A percentile compares a stretch with the other conserved stretches of the same genome.
phyloP scores from a whole-genome alignment of 306 rosid genomes.

The Fragaria vesca region DNA sequence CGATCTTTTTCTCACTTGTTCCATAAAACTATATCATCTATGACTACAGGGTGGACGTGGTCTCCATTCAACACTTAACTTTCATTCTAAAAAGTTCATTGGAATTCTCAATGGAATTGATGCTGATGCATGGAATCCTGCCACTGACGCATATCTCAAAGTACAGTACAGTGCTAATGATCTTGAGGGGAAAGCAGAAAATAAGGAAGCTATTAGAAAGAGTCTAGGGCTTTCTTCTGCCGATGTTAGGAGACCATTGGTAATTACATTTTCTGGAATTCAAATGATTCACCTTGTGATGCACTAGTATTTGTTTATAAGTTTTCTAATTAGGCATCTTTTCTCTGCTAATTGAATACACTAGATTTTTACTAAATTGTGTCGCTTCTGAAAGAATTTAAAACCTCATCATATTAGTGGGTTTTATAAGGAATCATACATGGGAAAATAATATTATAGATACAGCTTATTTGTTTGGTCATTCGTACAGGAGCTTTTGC shows the following conservation, averaged over 20 bases:
- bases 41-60: slow-evolving; percentile 80
- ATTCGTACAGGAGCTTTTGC: neutral
- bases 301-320: slow-evolving; percentile 11
- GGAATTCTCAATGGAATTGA: slow-evolving; percentile 96
- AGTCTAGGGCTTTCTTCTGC: slow-evolving; percentile 65
- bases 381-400: slow-evolving; percentile 2
- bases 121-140: slow-evolving; percentile 90
- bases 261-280: slow-evolving; percentile 40
- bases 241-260: slow-evolving; percentile 75
- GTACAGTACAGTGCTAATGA: slow-evolving; percentile 81
- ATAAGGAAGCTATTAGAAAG: slow-evolving; percentile 82
- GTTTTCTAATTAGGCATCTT: neutral
- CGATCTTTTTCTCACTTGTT: neutral
- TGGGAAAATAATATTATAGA: neutral
- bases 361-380: neutral
- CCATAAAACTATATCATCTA: slow-evolving; percentile 2
- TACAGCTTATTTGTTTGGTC: neutral
- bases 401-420: neutral
- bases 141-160: slow-evolving; percentile 64
- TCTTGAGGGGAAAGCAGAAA: slow-evolving; percentile 78
- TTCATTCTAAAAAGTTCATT: slow-evolving; percentile 77
- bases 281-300: slow-evolving; percentile 15
- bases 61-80: slow-evolving; percentile 77
- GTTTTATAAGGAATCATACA: neutral
- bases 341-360: neutral